A percentile compares a stretch with the other conserved stretches of the same genome.
These are phyloP conservation scores for Chalara sp. DNA, from an alignment of 2,329 filamentous ascomycete genomes.

Conservation along the genomic window DNA sequence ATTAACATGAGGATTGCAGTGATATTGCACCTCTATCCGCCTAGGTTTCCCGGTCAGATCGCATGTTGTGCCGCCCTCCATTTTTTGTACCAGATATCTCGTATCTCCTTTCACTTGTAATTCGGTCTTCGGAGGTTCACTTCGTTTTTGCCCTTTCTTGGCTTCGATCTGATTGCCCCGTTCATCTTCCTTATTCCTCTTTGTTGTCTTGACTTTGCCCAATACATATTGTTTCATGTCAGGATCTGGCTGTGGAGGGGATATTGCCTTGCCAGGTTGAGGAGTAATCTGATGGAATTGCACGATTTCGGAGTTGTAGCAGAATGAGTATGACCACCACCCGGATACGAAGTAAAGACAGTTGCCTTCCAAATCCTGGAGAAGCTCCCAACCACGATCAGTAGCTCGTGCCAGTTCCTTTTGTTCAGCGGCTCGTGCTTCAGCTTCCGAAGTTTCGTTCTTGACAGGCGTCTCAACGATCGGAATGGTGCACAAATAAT, in stretches of 20 bases:
- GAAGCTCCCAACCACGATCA: constrained; percentile 59
- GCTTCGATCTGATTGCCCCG: constrained; percentile 25
- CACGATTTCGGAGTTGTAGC: constrained; percentile 63
- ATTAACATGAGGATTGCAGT: constrained; percentile 54
- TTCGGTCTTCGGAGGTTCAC: constrained; percentile 32
- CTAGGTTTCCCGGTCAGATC: constrained; percentile 64
- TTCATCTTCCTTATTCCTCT: constrained; percentile 25
- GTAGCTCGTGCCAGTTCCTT: constrained; percentile 62
- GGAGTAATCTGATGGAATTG: constrained; percentile 66
- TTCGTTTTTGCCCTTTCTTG: constrained; percentile 15
- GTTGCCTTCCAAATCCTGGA: constrained; percentile 59
- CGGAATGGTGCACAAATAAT: constrained; percentile 62
- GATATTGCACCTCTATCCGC: constrained; percentile 56
- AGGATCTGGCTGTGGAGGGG: constrained; percentile 61
- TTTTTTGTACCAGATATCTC: constrained; percentile 61
- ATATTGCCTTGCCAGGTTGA: constrained; percentile 50
- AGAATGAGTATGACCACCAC: constrained; percentile 75
- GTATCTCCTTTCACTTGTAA: constrained; percentile 60
- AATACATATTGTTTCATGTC: constrained; percentile 56
- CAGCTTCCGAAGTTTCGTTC: constrained; percentile 41
- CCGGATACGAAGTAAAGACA: constrained; percentile 67
- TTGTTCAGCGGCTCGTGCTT: constrained; percentile 51
- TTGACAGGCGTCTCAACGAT: constrained; percentile 39
- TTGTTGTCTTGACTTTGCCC: constrained; percentile 41
- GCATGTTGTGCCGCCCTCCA: constrained; percentile 60